These are phyloP conservation scores for Saccharomyces hybrid DNA, from an alignment of 1,139 yeast genomes.

Conservation along the genomic window DNA sequence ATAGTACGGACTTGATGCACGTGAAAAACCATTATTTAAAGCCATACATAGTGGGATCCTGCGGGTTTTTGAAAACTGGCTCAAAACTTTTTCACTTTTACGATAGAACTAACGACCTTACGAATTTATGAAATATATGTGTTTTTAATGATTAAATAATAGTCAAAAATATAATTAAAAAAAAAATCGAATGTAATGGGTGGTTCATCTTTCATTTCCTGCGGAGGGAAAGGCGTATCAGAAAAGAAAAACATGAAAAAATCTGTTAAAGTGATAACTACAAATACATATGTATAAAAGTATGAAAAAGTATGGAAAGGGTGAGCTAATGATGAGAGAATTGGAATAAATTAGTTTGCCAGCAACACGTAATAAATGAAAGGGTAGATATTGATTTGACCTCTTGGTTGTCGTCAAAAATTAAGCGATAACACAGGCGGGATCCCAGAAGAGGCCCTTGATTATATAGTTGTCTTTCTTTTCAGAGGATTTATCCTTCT, in stretches of 20 bases:
- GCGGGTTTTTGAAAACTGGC: conserved; percentile 16
- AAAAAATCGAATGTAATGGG: background rate
- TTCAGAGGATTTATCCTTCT: conserved; percentile 25
- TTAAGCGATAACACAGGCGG: conserved; percentile 27
- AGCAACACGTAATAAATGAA: background rate
- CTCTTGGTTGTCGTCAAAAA: background rate
- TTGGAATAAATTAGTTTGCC: background rate
- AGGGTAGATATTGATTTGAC: background rate
- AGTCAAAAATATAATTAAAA: background rate
- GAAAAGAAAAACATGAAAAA: background rate
- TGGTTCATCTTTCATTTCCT: no score
- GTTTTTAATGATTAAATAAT: background rate
- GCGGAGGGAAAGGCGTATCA: background rate
- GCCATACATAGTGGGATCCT: conserved; percentile 22
- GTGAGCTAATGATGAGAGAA: background rate
- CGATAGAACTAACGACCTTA: background rate
- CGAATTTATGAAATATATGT: background rate
- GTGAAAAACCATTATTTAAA: conserved; percentile 20
- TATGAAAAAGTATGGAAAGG: background rate
- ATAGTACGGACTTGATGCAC: conserved; percentile 4
- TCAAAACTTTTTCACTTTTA: background rate
- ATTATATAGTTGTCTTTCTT: conserved; percentile 29
- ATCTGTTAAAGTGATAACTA: background rate
- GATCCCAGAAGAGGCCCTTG: conserved; percentile 24
- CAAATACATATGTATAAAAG: background rate